Conservation (phyloP, 495 filamentous ascomycete species). For the Podospora sp. region DNA sequence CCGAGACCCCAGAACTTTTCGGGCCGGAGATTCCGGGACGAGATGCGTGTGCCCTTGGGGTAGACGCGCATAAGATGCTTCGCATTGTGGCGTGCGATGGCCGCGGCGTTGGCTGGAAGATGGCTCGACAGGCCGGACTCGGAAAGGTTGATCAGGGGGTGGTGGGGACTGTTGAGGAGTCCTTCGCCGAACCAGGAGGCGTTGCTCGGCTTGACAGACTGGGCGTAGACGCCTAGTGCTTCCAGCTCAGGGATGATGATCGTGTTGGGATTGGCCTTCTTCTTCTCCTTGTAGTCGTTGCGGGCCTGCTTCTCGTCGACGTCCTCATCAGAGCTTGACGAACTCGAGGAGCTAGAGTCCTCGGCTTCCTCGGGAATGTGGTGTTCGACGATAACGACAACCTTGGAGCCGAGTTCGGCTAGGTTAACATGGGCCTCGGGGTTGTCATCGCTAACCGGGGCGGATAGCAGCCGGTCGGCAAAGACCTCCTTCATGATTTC, state of each 20-base stretch:
- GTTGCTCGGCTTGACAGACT: slow-evolving; percentile 58
- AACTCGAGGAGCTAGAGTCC: slow-evolving; percentile 28
- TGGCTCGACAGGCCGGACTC: slow-evolving; percentile 50
- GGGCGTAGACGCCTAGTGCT: slow-evolving; percentile 57
- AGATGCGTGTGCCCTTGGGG: slow-evolving; percentile 60
- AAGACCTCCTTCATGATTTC: slow-evolving; percentile 59
- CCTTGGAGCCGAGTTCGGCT: slow-evolving; percentile 51
- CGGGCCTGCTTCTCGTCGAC: slow-evolving; percentile 45
- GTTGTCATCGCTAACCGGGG: slow-evolving; percentile 47
- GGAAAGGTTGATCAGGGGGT: slow-evolving; percentile 61
- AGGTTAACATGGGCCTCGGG: slow-evolving; percentile 49
- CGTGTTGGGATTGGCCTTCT: slow-evolving; percentile 37
- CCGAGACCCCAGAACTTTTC: slow-evolving; percentile 56
- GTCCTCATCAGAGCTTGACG: slow-evolving; percentile 39
- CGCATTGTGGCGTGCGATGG: slow-evolving; percentile 54
- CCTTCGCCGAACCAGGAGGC: slow-evolving; percentile 49
- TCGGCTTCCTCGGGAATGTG: slow-evolving; percentile 51
- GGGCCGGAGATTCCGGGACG: slow-evolving; percentile 54
- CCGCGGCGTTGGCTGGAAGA: slow-evolving; percentile 35
- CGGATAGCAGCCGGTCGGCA: slow-evolving; percentile 52
- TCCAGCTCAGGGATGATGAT: slow-evolving; percentile 57
- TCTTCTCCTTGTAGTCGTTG: slow-evolving; percentile 43
- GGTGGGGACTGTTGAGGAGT: slow-evolving; percentile 50
- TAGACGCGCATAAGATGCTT: slow-evolving; percentile 58
- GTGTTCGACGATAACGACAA: slow-evolving; percentile 59